phyloP scores from a whole-genome alignment of 805 yeast genomes.

The Candida tibetensis region DNA sequence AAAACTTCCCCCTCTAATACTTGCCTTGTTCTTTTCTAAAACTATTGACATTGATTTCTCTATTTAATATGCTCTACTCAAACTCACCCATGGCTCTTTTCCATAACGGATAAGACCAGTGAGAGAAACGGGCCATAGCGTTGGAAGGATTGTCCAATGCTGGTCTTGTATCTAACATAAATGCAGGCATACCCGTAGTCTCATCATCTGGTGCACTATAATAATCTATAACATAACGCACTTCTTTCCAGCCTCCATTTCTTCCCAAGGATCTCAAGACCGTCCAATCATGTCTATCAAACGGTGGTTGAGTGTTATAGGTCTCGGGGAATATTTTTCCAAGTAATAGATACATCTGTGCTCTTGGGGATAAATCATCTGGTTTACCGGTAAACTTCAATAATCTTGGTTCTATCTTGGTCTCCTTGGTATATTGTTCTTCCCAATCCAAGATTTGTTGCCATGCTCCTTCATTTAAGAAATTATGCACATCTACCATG shows the following conservation, averaged over 20 bases:
- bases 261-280: slow-evolving; percentile 64
- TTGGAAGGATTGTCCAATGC: slow-evolving; percentile 71
- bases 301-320: slow-evolving; percentile 80
- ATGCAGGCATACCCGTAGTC: slow-evolving; percentile 84
- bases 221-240: slow-evolving; percentile 92
- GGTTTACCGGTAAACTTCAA: slow-evolving; percentile 91
- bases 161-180: slow-evolving; percentile 91
- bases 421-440: slow-evolving; percentile 54
- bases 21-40: too few species aligned
- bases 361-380: slow-evolving; percentile 81
- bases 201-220: slow-evolving; percentile 93
- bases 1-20: too few species aligned
- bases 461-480: slow-evolving; percentile 97
- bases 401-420: slow-evolving; percentile 68
- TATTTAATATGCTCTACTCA: too few species aligned
- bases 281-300: slow-evolving; percentile 98
- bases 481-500: slow-evolving; percentile 97
- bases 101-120: slow-evolving; percentile 67
- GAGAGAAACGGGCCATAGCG: slow-evolving; percentile 65
- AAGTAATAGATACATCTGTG: slow-evolving; percentile 61
- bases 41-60: too few species aligned
- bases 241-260: slow-evolving; percentile 56
- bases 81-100: slow-evolving; percentile 65
- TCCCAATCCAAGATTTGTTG: slow-evolving; percentile 93
- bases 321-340: slow-evolving; percentile 69